Conservation (phyloP, 108 stramenopile species). For the Cyclotella choctawhatcheeana region DNA sequence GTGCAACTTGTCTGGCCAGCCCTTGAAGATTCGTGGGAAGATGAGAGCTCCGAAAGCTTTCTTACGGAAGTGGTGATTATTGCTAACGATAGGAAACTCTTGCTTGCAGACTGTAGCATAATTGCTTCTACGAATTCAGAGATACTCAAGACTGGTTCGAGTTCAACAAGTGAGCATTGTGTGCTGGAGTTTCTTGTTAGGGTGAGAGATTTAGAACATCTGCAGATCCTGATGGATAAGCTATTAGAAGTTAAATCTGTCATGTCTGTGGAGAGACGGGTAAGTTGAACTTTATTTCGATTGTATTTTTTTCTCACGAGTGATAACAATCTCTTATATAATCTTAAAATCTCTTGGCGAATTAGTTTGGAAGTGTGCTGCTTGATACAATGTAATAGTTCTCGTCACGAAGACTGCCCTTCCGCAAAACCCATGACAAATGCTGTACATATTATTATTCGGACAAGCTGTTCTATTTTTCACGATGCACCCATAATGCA, state of each 20-base stretch:
- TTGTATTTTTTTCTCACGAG: neutral
- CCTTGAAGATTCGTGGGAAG: slow-evolving; percentile 54
- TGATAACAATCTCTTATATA: neutral
- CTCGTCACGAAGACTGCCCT: neutral
- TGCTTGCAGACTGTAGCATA: slow-evolving; percentile 87
- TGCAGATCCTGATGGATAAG: slow-evolving; percentile 82
- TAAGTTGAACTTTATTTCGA: slow-evolving; percentile 11
- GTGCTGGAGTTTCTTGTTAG: slow-evolving; percentile 77
- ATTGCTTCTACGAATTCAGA: slow-evolving; percentile 77
- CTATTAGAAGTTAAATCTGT: slow-evolving; percentile 71
- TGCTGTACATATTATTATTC: no score
- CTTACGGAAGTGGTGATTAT: slow-evolving; percentile 73
- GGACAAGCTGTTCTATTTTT: no score
- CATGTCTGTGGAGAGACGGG: slow-evolving; percentile 80
- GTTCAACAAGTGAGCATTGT: slow-evolving; percentile 76
- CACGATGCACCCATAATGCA: neutral
- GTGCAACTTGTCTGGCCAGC: slow-evolving; percentile 50
- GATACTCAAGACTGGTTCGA: slow-evolving; percentile 82
- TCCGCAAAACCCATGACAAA: no score
- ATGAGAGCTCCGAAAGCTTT: slow-evolving; percentile 53
- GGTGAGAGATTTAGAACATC: slow-evolving; percentile 67
- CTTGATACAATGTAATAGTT: slow-evolving; percentile 5
- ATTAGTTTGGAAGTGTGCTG: slow-evolving; percentile 22
- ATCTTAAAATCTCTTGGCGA: neutral
- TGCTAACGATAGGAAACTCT: slow-evolving; percentile 77